phyloP scores from a whole-genome alignment of 805 yeast genomes.

The Wickerhamomyces strasburgensis region DNA sequence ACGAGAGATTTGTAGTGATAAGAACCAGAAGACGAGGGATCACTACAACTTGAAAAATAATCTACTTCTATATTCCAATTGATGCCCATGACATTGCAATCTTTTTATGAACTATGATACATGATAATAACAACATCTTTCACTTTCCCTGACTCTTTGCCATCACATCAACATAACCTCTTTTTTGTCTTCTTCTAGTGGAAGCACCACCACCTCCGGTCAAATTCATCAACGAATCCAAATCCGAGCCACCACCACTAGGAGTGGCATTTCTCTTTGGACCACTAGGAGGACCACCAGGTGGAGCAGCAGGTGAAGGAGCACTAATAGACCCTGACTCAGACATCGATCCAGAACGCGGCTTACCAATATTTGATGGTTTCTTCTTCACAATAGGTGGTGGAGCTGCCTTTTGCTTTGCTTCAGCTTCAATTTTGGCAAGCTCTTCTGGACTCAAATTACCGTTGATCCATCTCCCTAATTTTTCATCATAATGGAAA shows the following conservation, averaged over 20 bases:
- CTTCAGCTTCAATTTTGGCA: slow-evolving; percentile 2
- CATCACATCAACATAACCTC: slow-evolving; percentile 71
- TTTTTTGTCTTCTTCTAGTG: slow-evolving; percentile 35
- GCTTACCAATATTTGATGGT: slow-evolving; percentile 29
- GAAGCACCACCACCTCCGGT: slow-evolving; percentile 26
- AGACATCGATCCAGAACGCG: slow-evolving; percentile 33
- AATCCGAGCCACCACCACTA: slow-evolving; percentile 24
- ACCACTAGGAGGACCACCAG: slow-evolving; percentile 3
- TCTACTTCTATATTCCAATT: no score
- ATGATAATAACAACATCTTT: neutral
- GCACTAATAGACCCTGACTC: slow-evolving; percentile 18
- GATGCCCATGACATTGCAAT: no score
- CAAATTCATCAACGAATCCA: slow-evolving; percentile 42
- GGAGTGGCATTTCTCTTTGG: slow-evolving; percentile 1
- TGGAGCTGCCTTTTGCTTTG: slow-evolving; percentile 58
- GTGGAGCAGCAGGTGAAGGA: slow-evolving; percentile 3
- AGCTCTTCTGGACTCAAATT: slow-evolving; percentile 64
- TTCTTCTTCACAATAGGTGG: slow-evolving; percentile 41
- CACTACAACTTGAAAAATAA: no score
- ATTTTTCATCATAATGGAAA: slow-evolving; percentile 76
- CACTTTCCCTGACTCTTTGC: neutral
- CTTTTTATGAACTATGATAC: neutral
- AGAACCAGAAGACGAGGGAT: no score
- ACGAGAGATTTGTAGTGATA: no score
- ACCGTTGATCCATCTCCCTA: slow-evolving; percentile 82